Base-by-base conservation (phyloP, 257 asterid genomes). In the Fraxinus excelsior region DNA sequence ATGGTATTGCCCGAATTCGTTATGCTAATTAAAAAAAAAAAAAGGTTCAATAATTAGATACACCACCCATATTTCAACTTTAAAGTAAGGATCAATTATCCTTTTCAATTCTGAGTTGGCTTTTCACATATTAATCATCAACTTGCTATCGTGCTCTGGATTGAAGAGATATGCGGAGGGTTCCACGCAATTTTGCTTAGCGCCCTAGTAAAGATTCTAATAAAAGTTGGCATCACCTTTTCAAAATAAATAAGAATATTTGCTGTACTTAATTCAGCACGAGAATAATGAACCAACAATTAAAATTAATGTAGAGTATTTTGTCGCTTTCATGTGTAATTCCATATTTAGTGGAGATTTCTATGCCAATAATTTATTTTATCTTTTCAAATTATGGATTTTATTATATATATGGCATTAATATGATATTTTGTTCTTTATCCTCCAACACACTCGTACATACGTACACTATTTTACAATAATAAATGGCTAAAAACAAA, bases 291-390 rank as follows among this genome's bases (percentile, higher is more conserved):
- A 25, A 62, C 16, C 7, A 26, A 62, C 18, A 23, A 42, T 42
- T 42, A 12, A 38, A 38, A 42, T 9, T 40, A 35, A 35, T 40
- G 16, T 42, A 42, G 0, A 40, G 16, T 12, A 4, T 11, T 12
- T 42, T 42, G 51, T 42, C 51, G 12, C 51, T 42, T 42, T 42
- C 49, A 11, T 11, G 51, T 37, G 42, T 42, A 42, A 42, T 42
- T 42, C 51, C 51, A 42, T 42, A 11, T 42, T 2, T 42, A 42
- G 12, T 42, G 51, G 18, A 42, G 14, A 3, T 6, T 32, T 32
- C 5, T 32, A 0, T 13, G n/a, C n/a, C n/a, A 38, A 38, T 1
- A 38, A 38, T 35, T 86, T 91, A 23, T 88, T 46, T 46, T 3
- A 46, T 46, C 56, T 16, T 14, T 18, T 46, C 58, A 13, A 46